These are phyloP conservation scores for Kluyveromyces wickerhamii DNA, from an alignment of 805 yeast genomes.

Conservation along the genomic window DNA sequence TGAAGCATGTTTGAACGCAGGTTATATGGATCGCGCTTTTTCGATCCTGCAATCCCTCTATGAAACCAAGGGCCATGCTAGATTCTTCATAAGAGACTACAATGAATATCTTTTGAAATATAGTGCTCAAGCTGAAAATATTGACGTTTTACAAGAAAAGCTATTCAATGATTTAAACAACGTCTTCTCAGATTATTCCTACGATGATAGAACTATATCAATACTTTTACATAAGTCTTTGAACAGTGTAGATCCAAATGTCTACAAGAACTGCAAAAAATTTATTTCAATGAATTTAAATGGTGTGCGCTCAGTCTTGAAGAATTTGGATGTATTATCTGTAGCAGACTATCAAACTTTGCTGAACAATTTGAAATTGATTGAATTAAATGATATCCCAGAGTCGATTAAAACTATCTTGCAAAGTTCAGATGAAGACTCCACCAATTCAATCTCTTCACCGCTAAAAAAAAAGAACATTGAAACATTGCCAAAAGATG, in stretches of 20 bases:
- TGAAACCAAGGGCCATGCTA: constrained; percentile 35
- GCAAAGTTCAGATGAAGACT: constrained; percentile 6
- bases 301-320: constrained; percentile 16
- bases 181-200: constrained; percentile 28
- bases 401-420: constrained; percentile 16
- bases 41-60: constrained; percentile 56
- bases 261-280: constrained; percentile 9
- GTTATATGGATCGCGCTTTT: constrained; percentile 62
- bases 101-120: constrained; percentile 47
- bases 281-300: constrained; percentile 15
- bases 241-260: constrained; percentile 6
- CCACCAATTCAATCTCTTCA: not conserved
- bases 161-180: constrained; percentile 36
- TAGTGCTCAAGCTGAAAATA: constrained; percentile 21
- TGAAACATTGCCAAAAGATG: constrained; percentile 45
- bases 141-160: constrained; percentile 34
- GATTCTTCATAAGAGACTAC: constrained; percentile 54
- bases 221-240: constrained; percentile 44
- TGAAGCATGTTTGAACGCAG: constrained; percentile 67
- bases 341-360: constrained; percentile 31
- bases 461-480: constrained; percentile 18
- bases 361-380: constrained; percentile 26
- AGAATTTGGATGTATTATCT: constrained; percentile 23
- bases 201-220: constrained; percentile 55
- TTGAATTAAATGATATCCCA: constrained; percentile 26